phyloP scores from a whole-genome alignment of 768 basidiomycete genomes.

The Leccinum olivaceopallidum region DNA sequence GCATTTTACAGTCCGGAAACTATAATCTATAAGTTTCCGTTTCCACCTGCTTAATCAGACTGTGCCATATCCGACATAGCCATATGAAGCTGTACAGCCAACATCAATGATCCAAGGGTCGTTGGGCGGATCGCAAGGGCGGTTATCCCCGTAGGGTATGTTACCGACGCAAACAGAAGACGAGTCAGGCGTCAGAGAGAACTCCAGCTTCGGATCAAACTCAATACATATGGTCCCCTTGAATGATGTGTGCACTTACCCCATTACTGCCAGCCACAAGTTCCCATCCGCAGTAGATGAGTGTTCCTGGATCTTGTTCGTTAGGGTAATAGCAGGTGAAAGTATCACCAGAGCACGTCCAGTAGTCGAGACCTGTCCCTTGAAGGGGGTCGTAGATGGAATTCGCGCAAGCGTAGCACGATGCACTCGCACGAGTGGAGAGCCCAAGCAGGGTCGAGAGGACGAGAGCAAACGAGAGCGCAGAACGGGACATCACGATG shows the following conservation, averaged over 20 bases:
- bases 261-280: not conserved
- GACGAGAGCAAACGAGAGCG: not conserved
- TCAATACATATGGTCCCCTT: not conserved
- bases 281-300: slow-evolving; percentile 9
- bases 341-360: slow-evolving; percentile 9
- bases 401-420: slow-evolving; percentile 6
- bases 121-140: slow-evolving; percentile 2
- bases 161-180: slow-evolving; percentile 5
- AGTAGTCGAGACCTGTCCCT: slow-evolving; percentile 8
- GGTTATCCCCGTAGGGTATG: slow-evolving; percentile 3
- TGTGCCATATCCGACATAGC: no score
- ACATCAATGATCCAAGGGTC: slow-evolving; percentile 5
- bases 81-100: slow-evolving; percentile 3
- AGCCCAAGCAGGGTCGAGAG: slow-evolving; percentile 6
- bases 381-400: slow-evolving; percentile 2
- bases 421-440: not conserved
- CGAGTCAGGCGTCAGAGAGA: slow-evolving; percentile 2
- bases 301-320: slow-evolving; percentile 11
- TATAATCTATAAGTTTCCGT: no score
- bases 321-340: slow-evolving; percentile 15
- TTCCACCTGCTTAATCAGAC: no score
- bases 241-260: not conserved
- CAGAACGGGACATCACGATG: slow-evolving; percentile 1
- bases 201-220: not conserved
- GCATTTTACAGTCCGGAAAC: no score